Percentiles rank a stretch among this genome's conserved stretches.
These are phyloP conservation scores for Fraxinus americana DNA, from an alignment of 257 asterid species.

Conservation along the genomic window DNA sequence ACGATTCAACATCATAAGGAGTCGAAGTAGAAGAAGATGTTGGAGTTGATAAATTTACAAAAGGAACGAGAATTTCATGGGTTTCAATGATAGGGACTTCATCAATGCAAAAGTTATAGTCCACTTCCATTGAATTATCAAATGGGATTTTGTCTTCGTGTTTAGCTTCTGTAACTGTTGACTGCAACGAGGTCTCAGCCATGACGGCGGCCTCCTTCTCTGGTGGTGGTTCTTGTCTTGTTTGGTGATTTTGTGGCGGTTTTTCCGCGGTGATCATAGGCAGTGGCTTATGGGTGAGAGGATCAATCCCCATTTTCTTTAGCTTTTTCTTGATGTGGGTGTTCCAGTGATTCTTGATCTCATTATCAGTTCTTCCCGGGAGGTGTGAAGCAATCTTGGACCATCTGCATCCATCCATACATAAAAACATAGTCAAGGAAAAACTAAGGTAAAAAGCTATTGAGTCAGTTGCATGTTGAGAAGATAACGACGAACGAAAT, in stretches of 20 bases:
- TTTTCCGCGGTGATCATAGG: slow-evolving; percentile 20
- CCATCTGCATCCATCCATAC: slow-evolving; percentile 52
- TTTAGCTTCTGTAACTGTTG: slow-evolving; percentile 25
- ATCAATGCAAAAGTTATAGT: slow-evolving; percentile 63
- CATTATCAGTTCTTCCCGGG: slow-evolving; percentile 95
- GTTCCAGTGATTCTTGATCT: slow-evolving; percentile 94
- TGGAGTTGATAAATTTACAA: slow-evolving; percentile 29
- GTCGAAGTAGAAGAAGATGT: slow-evolving; percentile 36
- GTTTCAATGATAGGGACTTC: slow-evolving; percentile 76
- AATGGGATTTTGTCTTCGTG: slow-evolving; percentile 13
- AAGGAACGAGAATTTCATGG: slow-evolving; percentile 53
- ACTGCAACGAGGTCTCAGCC: slow-evolving; percentile 30
- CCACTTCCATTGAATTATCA: slow-evolving; percentile 38
- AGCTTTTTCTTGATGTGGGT: slow-evolving; percentile 88
- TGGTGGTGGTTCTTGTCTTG: slow-evolving; percentile 9
- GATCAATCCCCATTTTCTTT: slow-evolving; percentile 89
- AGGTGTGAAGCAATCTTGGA: slow-evolving; percentile 91
- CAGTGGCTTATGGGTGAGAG: slow-evolving; percentile 80
- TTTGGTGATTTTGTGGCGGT: slow-evolving; percentile 13
- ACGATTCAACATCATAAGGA: slow-evolving; percentile 19
- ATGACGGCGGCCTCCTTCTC: background rate
- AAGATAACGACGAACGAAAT: background rate
- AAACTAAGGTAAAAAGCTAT: too few species aligned
- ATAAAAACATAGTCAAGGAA: background rate
- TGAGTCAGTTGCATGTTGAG: too few species aligned